Conservation (phyloP, 768 basidiomycete species). For the Lentinula aciculospora region DNA sequence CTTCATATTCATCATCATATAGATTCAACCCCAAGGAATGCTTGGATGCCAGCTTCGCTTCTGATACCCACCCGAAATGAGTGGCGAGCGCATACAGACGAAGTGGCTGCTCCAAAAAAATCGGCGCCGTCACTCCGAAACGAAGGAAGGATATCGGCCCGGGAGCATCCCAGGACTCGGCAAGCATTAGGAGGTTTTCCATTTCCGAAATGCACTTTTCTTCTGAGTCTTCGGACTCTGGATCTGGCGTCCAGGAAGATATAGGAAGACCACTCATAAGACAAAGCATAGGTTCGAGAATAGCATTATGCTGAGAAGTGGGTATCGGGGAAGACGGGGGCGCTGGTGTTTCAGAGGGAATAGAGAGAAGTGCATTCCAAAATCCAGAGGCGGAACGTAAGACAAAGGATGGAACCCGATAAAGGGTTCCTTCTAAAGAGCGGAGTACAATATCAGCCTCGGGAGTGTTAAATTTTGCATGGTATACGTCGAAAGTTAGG, state of each 20-base stretch:
- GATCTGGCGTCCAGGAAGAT: conserved; percentile 5
- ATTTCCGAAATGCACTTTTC: conserved; percentile 16
- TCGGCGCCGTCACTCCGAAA: conserved; percentile 31
- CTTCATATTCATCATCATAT: conserved; percentile 24
- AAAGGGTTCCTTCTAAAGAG: conserved; percentile 33
- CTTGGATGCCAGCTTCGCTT: conserved; percentile 34
- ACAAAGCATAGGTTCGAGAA: conserved; percentile 32
- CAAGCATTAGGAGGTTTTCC: conserved; percentile 31
- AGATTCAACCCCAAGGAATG: conserved; percentile 35
- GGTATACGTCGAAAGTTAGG: background rate
- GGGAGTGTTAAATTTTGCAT: conserved; percentile 31
- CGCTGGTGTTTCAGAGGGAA: background rate
- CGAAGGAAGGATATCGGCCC: conserved; percentile 39
- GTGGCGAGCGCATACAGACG: conserved; percentile 41
- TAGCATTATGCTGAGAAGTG: conserved; percentile 28
- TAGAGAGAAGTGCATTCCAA: conserved; percentile 25
- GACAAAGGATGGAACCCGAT: conserved; percentile 37
- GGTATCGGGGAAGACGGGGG: conserved; percentile 11
- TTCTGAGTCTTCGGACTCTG: background rate
- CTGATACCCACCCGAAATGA: conserved; percentile 38
- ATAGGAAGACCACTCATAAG: conserved; percentile 36
- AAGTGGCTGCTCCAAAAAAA: conserved; percentile 38
- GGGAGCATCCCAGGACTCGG: conserved; percentile 40
- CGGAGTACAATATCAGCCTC: conserved; percentile 38
- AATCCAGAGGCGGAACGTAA: conserved; percentile 36